Percentiles rank a stretch among this genome's conserved stretches.
These are phyloP conservation scores for Torrubiella hemipterigena DNA, from an alignment of 2,329 filamentous ascomycete species.

Conservation along the genomic window DNA sequence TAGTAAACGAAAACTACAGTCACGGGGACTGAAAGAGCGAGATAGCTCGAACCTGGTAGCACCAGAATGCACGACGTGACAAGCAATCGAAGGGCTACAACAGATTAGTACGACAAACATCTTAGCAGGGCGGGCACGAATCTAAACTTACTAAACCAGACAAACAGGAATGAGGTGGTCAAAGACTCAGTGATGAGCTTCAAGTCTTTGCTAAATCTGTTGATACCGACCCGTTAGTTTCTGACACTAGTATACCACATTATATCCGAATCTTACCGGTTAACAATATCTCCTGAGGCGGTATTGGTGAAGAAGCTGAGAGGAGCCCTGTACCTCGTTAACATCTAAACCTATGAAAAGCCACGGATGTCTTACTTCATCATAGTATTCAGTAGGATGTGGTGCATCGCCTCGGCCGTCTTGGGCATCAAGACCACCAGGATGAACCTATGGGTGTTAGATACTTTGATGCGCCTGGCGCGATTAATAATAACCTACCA, in stretches of 20 bases:
- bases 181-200: not conserved
- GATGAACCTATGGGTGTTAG: not conserved
- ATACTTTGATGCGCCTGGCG: too few relatives aligned
- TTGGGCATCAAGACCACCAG: not conserved
- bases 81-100: slow-evolving; percentile 9
- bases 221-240: too few relatives aligned
- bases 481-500: too few relatives aligned
- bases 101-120: too few relatives aligned
- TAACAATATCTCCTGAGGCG: not conserved
- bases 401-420: not conserved
- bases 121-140: too few relatives aligned
- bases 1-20: slow-evolving; percentile 10
- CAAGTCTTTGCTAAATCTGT: not conserved
- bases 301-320: not conserved
- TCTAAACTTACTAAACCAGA: not conserved
- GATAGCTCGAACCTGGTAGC: slow-evolving; percentile 29
- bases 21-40: slow-evolving; percentile 31
- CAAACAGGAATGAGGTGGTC: not conserved
- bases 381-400: not conserved
- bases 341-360: not conserved
- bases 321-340: too few relatives aligned
- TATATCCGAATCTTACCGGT: too few relatives aligned
- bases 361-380: not conserved
- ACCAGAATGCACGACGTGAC: slow-evolving; percentile 24
- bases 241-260: too few relatives aligned